Conservation (phyloP, 768 basidiomycete genomes). For the Phylloporus scabripes region DNA sequence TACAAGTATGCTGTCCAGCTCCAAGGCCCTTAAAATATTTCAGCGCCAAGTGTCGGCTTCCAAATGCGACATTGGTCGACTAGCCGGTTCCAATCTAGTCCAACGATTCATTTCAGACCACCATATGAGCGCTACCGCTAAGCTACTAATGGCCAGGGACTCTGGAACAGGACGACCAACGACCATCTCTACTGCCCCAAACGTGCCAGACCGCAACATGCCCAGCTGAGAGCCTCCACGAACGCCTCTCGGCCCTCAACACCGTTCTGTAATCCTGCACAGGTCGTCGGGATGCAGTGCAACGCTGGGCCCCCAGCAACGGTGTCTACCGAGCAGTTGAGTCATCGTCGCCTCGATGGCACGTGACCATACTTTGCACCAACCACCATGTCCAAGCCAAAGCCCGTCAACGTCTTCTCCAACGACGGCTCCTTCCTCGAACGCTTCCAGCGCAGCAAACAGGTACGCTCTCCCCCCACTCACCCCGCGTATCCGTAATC, state of each 20-base stretch:
- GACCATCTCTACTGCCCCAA: too few relatives aligned
- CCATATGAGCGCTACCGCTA: too few relatives aligned
- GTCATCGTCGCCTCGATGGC: too few relatives aligned
- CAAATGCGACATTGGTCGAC: too few relatives aligned
- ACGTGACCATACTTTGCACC: too few relatives aligned
- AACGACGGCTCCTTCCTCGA: constrained; percentile 68
- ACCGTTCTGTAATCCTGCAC: constrained; percentile 70
- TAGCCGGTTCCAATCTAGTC: background rate
- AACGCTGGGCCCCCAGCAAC: constrained; percentile 38
- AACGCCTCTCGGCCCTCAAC: too few relatives aligned
- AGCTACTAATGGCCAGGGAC: too few relatives aligned
- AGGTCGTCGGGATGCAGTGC: constrained; percentile 67
- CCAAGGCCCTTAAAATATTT: background rate
- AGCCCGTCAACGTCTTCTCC: constrained; percentile 57
- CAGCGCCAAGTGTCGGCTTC: background rate
- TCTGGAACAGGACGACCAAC: too few relatives aligned
- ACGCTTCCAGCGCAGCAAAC: constrained; percentile 53
- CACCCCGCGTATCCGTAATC: background rate
- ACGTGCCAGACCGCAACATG: too few relatives aligned
- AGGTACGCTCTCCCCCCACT: constrained; percentile 32
- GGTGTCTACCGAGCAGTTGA: background rate
- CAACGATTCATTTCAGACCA: background rate
- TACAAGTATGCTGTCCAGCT: background rate
- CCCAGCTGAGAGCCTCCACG: too few relatives aligned
- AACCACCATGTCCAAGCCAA: constrained; percentile 30